Base-by-base conservation (phyloP, 306 rosid genomes). In the Cucumis sativus region DNA sequence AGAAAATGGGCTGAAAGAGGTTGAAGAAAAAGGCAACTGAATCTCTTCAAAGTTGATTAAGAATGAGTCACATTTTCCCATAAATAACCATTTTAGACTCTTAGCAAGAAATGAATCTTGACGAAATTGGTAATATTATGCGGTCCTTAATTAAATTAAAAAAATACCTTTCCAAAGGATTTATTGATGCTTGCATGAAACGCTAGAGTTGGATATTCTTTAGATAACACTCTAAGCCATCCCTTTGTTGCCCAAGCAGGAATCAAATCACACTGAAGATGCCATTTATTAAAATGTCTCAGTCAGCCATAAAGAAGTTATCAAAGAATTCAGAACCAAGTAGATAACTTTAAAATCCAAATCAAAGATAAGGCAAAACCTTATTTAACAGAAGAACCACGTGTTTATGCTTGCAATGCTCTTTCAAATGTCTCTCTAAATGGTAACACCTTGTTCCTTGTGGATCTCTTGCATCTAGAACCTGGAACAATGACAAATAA, bases 191-290 rank as follows among this genome's bases (percentile, higher is more conserved):
- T 92, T 55, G 97, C 97, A 78, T 95, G 99, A 85, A 95, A 95
- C 64, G 99, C 99, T 43, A 95, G 88, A 78, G 97, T 89, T 66
- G 99, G 97, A 84, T 80, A 95, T 75, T 92, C 97, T 64, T 85
- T 88, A 0, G 96, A 92, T 86, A 95, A 82, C 72, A 85, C 90
- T 79, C 94, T 92, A 71, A 92, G 95, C 99, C 99, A 95, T 41
- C 91, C 93, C 83, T 91, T 90, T 18, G 97, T 92, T 59, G 91
- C 97, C 99, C 97, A 92, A 41, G 97, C 93, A 62, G 99, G 99
- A 86, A 95, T 28, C 73, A 95, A 76, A 84, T 95, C 99, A 45
- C 97, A 89, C 97, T 95, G 83, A 83, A 23, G 51, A 80, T 71
- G 8, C 41, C 59, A 71, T 71, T 71, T 49, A 18, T 25, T 21